A percentile compares a stretch with the other conserved stretches of the same genome.
Evolutionary conservation across 495 filamentous ascomycete genomes (phyloP).

Genomic region (Hypoxylon fuscum): DNA sequence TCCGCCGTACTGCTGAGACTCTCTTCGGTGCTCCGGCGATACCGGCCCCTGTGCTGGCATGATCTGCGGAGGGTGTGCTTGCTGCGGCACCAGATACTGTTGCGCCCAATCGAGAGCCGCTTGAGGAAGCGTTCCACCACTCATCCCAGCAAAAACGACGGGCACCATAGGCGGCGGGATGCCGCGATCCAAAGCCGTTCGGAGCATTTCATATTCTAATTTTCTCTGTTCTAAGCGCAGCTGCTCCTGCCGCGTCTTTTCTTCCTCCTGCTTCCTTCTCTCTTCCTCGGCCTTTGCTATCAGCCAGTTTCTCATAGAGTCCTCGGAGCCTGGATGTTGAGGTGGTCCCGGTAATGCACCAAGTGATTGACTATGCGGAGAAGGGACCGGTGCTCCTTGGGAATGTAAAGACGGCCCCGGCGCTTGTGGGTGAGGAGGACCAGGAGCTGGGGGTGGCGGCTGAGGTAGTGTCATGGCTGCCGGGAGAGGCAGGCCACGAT

Average conservation of each 20-base stretch:
- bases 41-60: constrained; percentile 59
- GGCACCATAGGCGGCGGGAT: constrained; percentile 89
- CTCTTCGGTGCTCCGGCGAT: constrained; percentile 57
- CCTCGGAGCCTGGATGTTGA: constrained; percentile 76
- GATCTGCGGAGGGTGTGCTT: constrained; percentile 61
- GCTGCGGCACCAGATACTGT: constrained; percentile 68
- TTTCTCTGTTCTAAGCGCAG: constrained; percentile 81
- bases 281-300: constrained; percentile 87
- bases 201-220: constrained; percentile 84
- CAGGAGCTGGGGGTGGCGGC: constrained; percentile 48
- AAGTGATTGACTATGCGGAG: constrained; percentile 53
- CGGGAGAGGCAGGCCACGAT: constrained; percentile 79
- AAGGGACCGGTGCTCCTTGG: constrained; percentile 45
- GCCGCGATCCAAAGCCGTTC: constrained; percentile 79
- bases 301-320: constrained; percentile 84
- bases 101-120: constrained; percentile 76
- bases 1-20: constrained; percentile 53
- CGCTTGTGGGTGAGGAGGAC: constrained; percentile 49
- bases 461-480: constrained; percentile 73
- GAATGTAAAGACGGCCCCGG: constrained; percentile 48
- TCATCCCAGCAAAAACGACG: constrained; percentile 87
- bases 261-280: constrained; percentile 83
- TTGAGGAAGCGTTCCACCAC: constrained; percentile 66
- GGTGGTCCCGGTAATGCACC: constrained; percentile 75
- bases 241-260: constrained; percentile 83